Evolutionary conservation across 2,329 filamentous ascomycete species (phyloP).

Genomic region (Talaromyces piceae): DNA sequence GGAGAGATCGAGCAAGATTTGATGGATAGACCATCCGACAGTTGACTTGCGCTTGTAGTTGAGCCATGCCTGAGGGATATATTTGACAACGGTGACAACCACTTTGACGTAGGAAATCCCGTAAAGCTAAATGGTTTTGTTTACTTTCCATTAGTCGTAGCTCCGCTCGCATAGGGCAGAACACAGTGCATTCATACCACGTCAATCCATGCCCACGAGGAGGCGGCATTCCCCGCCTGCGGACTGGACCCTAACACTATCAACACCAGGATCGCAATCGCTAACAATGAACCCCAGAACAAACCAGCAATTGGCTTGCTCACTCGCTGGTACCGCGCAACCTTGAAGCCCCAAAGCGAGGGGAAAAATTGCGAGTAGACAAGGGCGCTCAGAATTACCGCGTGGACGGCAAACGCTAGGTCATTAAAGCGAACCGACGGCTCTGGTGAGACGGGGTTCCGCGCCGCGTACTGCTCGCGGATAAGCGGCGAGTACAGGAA

Average conservation of each 20-base stretch:
- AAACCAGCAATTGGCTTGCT: constrained; percentile 61
- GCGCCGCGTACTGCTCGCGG: constrained; percentile 71
- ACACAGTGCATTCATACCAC: constrained; percentile 46
- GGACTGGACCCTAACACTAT: constrained; percentile 38
- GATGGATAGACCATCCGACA: constrained; percentile 74
- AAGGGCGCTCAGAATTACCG: constrained; percentile 62
- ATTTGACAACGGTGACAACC: constrained; percentile 82
- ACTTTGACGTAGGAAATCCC: constrained; percentile 84
- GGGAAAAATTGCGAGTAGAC: constrained; percentile 72
- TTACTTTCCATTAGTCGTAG: neutral
- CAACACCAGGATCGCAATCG: constrained; percentile 26
- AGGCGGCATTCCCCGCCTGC: constrained; percentile 40
- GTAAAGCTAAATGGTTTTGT: constrained; percentile 44
- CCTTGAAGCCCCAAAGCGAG: constrained; percentile 66
- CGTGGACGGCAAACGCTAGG: constrained; percentile 78
- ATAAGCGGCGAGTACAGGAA: constrained; percentile 76
- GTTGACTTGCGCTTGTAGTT: constrained; percentile 85
- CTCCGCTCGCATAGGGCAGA: too few relatives aligned
- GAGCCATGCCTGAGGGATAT: constrained; percentile 74
- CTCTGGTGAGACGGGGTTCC: constrained; percentile 63
- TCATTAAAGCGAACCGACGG: constrained; percentile 89
- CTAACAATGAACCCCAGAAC: constrained; percentile 57
- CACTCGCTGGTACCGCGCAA: constrained; percentile 47
- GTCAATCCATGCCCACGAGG: constrained; percentile 57
- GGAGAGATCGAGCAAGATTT: constrained; percentile 74